These are phyloP conservation scores for Botrytis deweyae DNA, from an alignment of 2,329 filamentous ascomycete species.

Conservation along the genomic window DNA sequence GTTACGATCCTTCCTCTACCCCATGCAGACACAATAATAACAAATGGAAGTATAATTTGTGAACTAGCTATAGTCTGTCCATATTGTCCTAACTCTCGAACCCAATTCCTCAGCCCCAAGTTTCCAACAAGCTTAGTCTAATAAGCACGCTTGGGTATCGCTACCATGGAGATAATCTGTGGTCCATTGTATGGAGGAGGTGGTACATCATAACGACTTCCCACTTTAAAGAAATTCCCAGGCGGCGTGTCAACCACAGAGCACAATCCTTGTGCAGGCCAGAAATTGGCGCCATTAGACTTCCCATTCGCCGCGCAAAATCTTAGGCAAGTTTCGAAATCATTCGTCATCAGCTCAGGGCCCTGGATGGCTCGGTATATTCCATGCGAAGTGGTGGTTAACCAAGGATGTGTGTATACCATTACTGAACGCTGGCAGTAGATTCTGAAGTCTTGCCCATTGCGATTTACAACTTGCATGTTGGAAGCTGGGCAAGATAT, in stretches of 20 bases:
- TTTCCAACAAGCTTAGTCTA: neutral
- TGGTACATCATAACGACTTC: conserved; percentile 10
- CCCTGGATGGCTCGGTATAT: conserved; percentile 10
- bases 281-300: conserved; percentile 8
- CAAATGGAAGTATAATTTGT: neutral
- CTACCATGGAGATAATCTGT: conserved; percentile 10
- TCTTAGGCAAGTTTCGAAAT: neutral
- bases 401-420: conserved; percentile 10
- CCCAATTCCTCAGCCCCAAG: neutral
- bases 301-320: neutral
- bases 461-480: conserved; percentile 3
- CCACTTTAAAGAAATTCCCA: neutral
- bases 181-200: neutral
- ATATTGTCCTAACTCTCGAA: neutral
- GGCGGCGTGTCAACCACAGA: conserved; percentile 11
- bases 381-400: conserved; percentile 5
- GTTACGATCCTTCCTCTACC: neutral
- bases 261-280: conserved; percentile 2
- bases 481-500: conserved; percentile 13
- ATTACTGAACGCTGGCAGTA: conserved; percentile 16
- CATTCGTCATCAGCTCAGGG: conserved; percentile 8
- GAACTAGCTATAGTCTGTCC: conserved; percentile 5
- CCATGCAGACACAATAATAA: neutral
- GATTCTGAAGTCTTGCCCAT: conserved; percentile 10
- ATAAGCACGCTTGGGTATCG: conserved; percentile 12